Evolutionary conservation across 495 filamentous ascomycete genomes (phyloP).

Genomic region (Podospora pseudoanserina): DNA sequence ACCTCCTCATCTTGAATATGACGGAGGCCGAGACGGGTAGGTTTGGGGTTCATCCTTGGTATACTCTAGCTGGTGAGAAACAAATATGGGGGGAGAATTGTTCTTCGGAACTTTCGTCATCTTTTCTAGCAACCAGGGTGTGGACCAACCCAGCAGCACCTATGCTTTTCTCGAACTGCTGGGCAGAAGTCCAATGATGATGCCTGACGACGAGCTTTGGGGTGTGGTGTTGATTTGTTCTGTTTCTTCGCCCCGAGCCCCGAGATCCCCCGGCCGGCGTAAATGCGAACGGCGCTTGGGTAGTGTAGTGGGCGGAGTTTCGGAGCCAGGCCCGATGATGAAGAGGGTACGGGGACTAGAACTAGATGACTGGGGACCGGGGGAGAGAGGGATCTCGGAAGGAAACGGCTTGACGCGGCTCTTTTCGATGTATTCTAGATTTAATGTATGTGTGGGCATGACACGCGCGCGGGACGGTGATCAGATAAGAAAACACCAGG

Average conservation of each 20-base stretch:
- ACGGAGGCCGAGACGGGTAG: not conserved
- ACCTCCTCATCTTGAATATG: not conserved
- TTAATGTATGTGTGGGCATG: not conserved
- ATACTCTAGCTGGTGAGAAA: not conserved
- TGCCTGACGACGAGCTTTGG: no score
- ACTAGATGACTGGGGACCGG: not conserved
- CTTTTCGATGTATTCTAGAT: not conserved
- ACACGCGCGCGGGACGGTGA: not conserved
- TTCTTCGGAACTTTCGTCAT: not conserved
- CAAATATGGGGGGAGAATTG: not conserved
- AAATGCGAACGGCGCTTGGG: not conserved
- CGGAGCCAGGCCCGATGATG: not conserved
- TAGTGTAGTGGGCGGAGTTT: not conserved
- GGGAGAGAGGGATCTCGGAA: not conserved
- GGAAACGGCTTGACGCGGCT: not conserved
- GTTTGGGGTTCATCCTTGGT: not conserved
- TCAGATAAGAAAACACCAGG: not conserved
- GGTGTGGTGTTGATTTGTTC: no score
- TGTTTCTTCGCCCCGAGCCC: not conserved
- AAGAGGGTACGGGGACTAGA: not conserved
- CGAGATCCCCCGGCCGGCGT: not conserved
- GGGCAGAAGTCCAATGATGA: no score
- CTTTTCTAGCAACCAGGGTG: not conserved
- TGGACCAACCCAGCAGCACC: not conserved
- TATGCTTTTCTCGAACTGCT: not conserved